These are phyloP conservation scores for Schizopora paradoxa DNA, from an alignment of 1,284 basidiomycete species.

Conservation along the genomic window DNA sequence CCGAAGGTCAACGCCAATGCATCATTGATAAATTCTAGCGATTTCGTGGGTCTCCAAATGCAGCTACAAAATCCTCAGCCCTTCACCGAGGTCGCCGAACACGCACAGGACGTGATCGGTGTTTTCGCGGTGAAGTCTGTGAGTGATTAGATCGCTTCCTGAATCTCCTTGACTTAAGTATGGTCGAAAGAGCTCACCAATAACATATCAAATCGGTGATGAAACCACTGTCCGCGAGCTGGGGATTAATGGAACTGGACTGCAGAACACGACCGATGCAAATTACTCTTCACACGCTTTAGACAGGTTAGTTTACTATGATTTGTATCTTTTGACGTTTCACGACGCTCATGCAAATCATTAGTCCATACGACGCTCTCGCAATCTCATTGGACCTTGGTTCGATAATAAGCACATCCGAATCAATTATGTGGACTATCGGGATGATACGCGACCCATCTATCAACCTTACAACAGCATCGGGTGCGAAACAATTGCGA, in stretches of 20 bases:
- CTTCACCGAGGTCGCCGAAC: conserved; percentile 27
- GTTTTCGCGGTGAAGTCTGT: conserved; percentile 32
- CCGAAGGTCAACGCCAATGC: background rate
- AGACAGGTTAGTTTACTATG: conserved; percentile 21
- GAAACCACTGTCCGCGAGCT: conserved; percentile 27
- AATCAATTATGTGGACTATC: conserved; percentile 35
- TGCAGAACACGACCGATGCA: conserved; percentile 30
- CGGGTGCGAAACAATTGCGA: conserved; percentile 22
- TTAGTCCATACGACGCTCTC: conserved; percentile 17
- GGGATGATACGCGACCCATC: conserved; percentile 39
- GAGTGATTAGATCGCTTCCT: background rate
- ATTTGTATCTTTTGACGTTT: conserved; percentile 19
- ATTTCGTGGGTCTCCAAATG: conserved; percentile 26
- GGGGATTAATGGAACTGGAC: conserved; percentile 27
- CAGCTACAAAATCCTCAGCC: conserved; percentile 22
- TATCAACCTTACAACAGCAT: conserved; percentile 29
- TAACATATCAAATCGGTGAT: conserved; percentile 32
- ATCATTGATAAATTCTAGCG: too few species aligned
- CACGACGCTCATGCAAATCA: background rate
- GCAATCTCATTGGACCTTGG: conserved; percentile 30
- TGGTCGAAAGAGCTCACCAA: conserved; percentile 20
- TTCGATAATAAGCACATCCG: conserved; percentile 19
- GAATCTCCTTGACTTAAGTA: background rate
- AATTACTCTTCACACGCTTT: conserved; percentile 32
- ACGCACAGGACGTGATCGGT: conserved; percentile 32